phyloP scores from a whole-genome alignment of 176 grass and related monocot genomes.

The Metroxylon sagu region DNA sequence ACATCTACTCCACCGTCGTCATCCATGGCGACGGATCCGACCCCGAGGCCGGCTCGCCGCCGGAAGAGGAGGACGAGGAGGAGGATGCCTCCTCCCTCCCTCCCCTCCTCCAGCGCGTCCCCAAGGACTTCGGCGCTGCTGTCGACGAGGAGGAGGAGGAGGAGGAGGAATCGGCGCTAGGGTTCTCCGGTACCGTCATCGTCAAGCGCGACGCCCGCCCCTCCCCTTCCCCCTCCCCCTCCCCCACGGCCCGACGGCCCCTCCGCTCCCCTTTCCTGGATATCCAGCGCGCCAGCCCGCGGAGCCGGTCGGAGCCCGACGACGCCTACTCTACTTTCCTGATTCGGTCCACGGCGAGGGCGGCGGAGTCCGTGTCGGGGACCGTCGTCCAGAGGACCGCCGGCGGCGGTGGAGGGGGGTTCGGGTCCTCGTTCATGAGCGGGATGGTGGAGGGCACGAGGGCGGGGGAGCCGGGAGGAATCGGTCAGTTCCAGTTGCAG shows the following conservation, averaged over 20 bases:
- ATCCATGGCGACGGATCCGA: conserved; percentile 46
- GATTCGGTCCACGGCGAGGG: conserved; percentile 31
- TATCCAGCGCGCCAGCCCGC: conserved; percentile 50
- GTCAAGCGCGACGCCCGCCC: conserved; percentile 42
- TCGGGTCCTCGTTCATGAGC: conserved; percentile 71
- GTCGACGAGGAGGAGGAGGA: conserved; percentile 73
- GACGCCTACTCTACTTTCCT: conserved; percentile 69
- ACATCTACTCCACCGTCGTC: conserved; percentile 82
- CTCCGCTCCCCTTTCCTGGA: conserved; percentile 61
- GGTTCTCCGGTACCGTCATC: conserved; percentile 48
- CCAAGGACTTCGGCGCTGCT: conserved; percentile 93
- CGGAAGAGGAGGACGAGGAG: conserved; percentile 27
- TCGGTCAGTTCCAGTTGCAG: conserved; percentile 14
- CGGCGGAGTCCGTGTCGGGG: conserved; percentile 39
- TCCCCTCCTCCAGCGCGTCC: conserved; percentile 94
- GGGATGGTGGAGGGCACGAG: conserved; percentile 25
- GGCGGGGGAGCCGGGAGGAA: conserved; percentile 33
- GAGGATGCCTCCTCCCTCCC: conserved; percentile 84
- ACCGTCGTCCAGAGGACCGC: conserved; percentile 31
- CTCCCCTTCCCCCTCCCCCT: conserved; percentile 22
- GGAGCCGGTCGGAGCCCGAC: conserved; percentile 21
- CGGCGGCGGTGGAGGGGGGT: conserved; percentile 34
- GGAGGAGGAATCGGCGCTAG: conserved; percentile 24
- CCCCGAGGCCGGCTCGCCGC: neutral
- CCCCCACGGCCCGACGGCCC: conserved; percentile 1